Evolutionary conservation across 1,139 yeast genomes (phyloP).

Genomic region (Pichia sp.): DNA sequence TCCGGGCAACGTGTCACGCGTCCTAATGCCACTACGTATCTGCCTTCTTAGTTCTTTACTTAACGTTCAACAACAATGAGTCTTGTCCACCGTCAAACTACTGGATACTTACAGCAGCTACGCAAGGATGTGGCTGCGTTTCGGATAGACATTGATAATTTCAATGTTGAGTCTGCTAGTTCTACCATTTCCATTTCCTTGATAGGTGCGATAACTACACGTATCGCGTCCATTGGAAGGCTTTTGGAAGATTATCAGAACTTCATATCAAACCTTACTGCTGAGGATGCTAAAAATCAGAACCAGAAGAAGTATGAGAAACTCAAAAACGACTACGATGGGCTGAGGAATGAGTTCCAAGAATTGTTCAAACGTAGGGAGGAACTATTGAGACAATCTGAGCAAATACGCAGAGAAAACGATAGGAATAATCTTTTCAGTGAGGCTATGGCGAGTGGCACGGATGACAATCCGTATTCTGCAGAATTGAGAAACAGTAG

Average conservation of each 20-base stretch:
- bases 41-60: too few relatives aligned
- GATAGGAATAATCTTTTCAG: conserved; percentile 30
- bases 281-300: conserved; percentile 50
- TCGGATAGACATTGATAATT: conserved; percentile 49
- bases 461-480: conserved; percentile 60
- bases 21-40: too few relatives aligned
- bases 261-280: conserved; percentile 53
- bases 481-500: conserved; percentile 26
- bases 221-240: conserved; percentile 65
- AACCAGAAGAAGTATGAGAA: conserved; percentile 56
- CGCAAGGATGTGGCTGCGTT: conserved; percentile 62
- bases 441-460: conserved; percentile 38
- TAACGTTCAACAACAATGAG: conserved; percentile 45
- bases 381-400: conserved; percentile 25
- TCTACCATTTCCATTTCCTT: conserved; percentile 59
- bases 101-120: conserved; percentile 72
- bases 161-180: conserved; percentile 12
- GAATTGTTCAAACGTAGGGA: conserved; percentile 61
- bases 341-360: conserved; percentile 52
- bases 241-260: conserved; percentile 74
- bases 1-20: too few relatives aligned
- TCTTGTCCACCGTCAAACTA: conserved; percentile 81
- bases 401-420: conserved; percentile 13
- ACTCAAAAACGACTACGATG: conserved; percentile 53
- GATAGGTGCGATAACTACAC: conserved; percentile 70